phyloP scores from a whole-genome alignment of 1,284 basidiomycete genomes.

The Rhodotorula sp. region DNA sequence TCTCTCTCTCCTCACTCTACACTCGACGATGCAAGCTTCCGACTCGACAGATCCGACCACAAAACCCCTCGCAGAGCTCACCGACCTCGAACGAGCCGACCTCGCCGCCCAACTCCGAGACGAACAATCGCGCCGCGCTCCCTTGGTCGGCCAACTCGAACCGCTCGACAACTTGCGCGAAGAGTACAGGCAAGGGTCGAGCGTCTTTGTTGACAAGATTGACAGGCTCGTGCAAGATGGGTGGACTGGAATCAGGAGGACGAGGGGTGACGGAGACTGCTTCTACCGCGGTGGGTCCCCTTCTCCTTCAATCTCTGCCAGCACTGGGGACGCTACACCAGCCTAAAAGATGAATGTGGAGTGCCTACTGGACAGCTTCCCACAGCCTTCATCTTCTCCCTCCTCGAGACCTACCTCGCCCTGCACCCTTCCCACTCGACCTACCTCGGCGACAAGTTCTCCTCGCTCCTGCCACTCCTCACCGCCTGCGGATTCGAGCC shows the following conservation, averaged over 20 bases:
- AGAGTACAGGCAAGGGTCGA: conserved; percentile 65
- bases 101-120: conserved; percentile 30
- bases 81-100: conserved; percentile 32
- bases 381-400: conserved; percentile 67
- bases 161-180: conserved; percentile 48
- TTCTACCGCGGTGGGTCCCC: conserved; percentile 66
- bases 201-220: conserved; percentile 63
- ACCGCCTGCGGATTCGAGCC: conserved; percentile 65
- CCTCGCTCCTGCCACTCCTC: conserved; percentile 59
- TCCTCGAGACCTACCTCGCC: conserved; percentile 61
- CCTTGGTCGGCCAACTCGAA: conserved; percentile 51
- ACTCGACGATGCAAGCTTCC: background rate
- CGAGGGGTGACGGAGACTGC: conserved; percentile 72
- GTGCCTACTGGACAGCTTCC: background rate
- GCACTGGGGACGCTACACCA: too few species aligned
- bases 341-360: background rate
- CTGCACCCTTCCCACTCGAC: conserved; percentile 56
- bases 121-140: conserved; percentile 25
- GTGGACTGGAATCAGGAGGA: conserved; percentile 64
- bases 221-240: conserved; percentile 61
- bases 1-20: background rate
- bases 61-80: conserved; percentile 20
- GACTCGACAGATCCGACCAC: background rate
- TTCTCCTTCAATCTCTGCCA: conserved; percentile 1
- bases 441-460: conserved; percentile 59